Base-by-base conservation (phyloP, 148 eudicot species). In the Vaccinium myrtillus region DNA sequence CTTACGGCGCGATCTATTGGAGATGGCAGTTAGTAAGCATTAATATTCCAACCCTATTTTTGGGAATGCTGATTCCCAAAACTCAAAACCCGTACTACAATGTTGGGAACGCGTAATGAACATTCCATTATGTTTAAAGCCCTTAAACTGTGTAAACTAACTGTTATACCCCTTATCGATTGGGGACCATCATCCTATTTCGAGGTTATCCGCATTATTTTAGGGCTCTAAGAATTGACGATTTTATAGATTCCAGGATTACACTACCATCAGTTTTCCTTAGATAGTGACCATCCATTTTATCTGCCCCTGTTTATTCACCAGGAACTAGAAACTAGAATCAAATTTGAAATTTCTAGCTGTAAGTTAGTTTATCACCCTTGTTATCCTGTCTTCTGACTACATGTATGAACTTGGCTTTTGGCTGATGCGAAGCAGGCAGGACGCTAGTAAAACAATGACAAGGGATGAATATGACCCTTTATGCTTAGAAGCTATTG, bases 401-500 rank as follows among this genome's bases (percentile, higher is more conserved):
- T 76, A 4, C 55, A 19, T 11, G 2, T 49, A 43, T 43, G 10
- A 77, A 79, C 50, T 59, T 77, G 67, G 51, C 58, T 9, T 75
- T 61, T 36, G 12, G 65, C 59, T 55, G 27, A 19, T 13, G 65
- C 74, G n/a, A 78, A 77, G 75, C 75, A 77, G 85, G 81, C 75
- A 15, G 81, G 85, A 83, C 19, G 36, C 50, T 48, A 61, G 32
- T 43, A 83, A 77, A 76, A 59, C 59, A 73, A 83, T 11, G 15
- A 43, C 12, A 18, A 58, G 51, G 7, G 80, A 75, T 36, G 69
- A 49, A 23, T 30, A 54, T 48, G 77, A 53, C 27, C 46, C 48
- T 50, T 39, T 83, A 49, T 83, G 85, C 58, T 61, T 83, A 65
- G 85, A 83, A 63, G 78, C 75, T 46, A 43, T 77, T 73, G 85